Conservation (phyloP, 208 protist genomes). For the Vickermania ingenoplastis region DNA sequence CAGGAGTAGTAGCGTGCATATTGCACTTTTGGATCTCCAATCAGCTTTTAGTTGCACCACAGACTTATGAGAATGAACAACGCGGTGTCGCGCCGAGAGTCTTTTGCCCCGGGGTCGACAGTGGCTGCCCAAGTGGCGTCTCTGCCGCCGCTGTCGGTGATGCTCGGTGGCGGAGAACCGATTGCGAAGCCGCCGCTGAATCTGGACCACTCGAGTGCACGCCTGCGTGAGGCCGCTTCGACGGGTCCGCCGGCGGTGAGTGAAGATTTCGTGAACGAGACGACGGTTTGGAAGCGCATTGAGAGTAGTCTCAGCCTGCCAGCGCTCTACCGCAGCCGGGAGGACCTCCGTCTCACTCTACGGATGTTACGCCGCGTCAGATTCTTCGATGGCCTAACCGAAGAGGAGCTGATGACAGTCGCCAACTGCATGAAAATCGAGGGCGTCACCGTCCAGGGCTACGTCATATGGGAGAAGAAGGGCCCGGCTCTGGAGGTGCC, state of each 20-base stretch:
- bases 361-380: constrained; percentile 33
- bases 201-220: background rate
- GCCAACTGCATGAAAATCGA: constrained; percentile 35
- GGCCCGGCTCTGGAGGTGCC: background rate
- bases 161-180: constrained; percentile 8
- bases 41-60: background rate
- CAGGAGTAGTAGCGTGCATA: background rate
- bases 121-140: constrained; percentile 32
- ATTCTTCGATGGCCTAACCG: constrained; percentile 23
- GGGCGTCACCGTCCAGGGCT: constrained; percentile 8
- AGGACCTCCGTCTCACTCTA: constrained; percentile 29
- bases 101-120: background rate
- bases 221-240: background rate
- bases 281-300: constrained; percentile 29
- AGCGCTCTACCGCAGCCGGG: constrained; percentile 41
- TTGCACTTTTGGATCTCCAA: background rate
- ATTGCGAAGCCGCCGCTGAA: constrained; percentile 3
- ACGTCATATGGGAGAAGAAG: constrained; percentile 15
- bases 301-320: constrained; percentile 42
- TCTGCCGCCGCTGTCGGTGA: constrained; percentile 17
- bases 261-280: constrained; percentile 6
- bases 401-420: constrained; percentile 50
- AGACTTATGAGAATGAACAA: no score
- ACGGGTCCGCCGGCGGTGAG: background rate
- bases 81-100: background rate